Base-by-base conservation (phyloP, 768 basidiomycete species). In the Mycena haematopus region DNA sequence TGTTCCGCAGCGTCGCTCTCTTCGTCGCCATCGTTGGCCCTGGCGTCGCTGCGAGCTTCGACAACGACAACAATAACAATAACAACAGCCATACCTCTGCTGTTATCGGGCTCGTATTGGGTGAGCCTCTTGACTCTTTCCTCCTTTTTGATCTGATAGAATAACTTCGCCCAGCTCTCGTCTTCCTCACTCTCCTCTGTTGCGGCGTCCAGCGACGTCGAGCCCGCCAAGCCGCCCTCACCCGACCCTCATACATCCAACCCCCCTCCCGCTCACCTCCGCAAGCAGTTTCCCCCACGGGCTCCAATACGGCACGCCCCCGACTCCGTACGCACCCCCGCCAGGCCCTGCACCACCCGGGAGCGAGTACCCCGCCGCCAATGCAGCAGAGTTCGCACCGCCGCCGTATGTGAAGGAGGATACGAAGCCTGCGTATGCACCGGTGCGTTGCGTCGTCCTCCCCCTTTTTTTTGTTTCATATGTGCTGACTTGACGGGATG, bases 371-470 rank as follows among this genome's bases (percentile, higher is more conserved):
- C 29, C 29, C 29, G 29, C 60, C 14, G 31, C 60, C 14, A 35
- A 15, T 3, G 60, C 58, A 6, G 65, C 60, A 10, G 65, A 66
- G 14, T 66, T 19, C 2, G 65, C 65, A 5, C 65, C 65, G 14
- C 65, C 65, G 45, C 65, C 65, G 42, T 66, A 66, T 49, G 60
- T 66, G 11, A 66, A 66, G 60, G 65, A 66, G 38, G 60, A 27
- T 5, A 1, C 10, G 40, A 17, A 29, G 36, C 29, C 29, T 4
- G 33, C 5, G 49, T 56, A 60, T 60, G 29, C 59, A 3, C 58
- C 64, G n/a, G 64, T 60, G 49, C 55, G 64, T n/a, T n/a, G n/a
- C n/a, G n/a, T n/a, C n/a, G n/a, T n/a, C n/a, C n/a, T n/a, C n/a
- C n/a, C n/a, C n/a, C n/a, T n/a, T n/a, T n/a, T n/a, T n/a, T n/a